Conservation (phyloP, 129 eudicot species). For the Artemisia argyi region DNA sequence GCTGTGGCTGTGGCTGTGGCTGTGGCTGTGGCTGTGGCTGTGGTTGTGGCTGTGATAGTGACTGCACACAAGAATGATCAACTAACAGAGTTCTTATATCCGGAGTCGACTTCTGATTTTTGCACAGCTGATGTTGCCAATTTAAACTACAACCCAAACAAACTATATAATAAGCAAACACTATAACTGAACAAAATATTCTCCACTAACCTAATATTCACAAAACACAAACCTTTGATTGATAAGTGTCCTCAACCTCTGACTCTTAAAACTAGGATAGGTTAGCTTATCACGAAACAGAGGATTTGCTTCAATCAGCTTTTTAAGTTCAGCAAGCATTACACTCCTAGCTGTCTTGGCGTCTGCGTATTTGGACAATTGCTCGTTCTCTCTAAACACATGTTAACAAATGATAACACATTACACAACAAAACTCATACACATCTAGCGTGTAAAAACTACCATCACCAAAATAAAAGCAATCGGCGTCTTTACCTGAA, state of each 20-base stretch:
- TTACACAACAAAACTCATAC: constrained; percentile 5
- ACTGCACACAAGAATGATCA: constrained; percentile 79
- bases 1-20: constrained; percentile 47
- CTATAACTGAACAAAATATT: not conserved
- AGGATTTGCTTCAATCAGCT: constrained; percentile 82
- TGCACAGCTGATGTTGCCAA: constrained; percentile 92
- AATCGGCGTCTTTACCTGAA: constrained; percentile 42
- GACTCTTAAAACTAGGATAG: constrained; percentile 58
- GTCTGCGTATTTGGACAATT: constrained; percentile 67
- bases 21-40: constrained; percentile 54
- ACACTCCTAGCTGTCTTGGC: constrained; percentile 65
- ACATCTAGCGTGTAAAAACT: not conserved
- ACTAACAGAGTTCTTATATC: constrained; percentile 81
- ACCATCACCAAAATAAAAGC: constrained; percentile 7
- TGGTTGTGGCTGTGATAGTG: constrained; percentile 58
- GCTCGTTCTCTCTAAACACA: constrained; percentile 66
- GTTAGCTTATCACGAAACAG: constrained; percentile 71
- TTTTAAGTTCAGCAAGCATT: constrained; percentile 66
- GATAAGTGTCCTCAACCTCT: constrained; percentile 70
- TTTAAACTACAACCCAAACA: constrained; percentile 61
- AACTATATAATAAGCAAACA: constrained; percentile 15
- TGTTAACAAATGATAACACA: constrained; percentile 8
- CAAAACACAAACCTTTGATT: constrained; percentile 61
- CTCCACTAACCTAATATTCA: not conserved
- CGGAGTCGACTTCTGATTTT: constrained; percentile 71